Conservation (phyloP, 805 yeast genomes). For the Saturnispora kantuleensis region DNA sequence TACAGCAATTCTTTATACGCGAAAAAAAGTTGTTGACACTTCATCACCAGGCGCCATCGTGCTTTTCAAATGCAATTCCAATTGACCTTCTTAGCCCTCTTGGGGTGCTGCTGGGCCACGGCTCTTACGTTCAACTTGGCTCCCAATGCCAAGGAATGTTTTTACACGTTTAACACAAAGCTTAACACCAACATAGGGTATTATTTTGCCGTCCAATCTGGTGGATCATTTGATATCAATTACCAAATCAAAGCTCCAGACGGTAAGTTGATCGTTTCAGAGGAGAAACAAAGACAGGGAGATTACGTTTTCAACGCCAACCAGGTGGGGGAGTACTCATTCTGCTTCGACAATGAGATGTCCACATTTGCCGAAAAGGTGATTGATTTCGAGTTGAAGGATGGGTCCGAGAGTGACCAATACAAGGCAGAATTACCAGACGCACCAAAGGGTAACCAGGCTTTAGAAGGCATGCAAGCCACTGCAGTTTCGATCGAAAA, state of each 20-base stretch:
- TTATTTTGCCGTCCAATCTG: conserved; percentile 76
- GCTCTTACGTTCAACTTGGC: conserved; percentile 67
- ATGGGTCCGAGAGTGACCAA: conserved; percentile 27
- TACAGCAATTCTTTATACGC: too few relatives aligned
- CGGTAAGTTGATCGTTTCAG: conserved; percentile 41
- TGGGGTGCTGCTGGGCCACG: conserved; percentile 23
- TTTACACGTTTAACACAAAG: conserved; percentile 54
- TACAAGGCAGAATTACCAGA: conserved; percentile 57
- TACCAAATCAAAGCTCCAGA: conserved; percentile 53
- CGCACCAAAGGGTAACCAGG: conserved; percentile 43
- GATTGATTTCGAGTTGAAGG: conserved; percentile 70
- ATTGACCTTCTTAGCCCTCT: not conserved
- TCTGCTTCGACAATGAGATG: conserved; percentile 78
- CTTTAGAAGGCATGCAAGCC: conserved; percentile 44
- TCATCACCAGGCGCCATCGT: too few relatives aligned
- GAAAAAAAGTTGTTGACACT: too few relatives aligned
- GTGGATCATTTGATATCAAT: conserved; percentile 74
- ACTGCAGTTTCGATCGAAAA: conserved; percentile 50
- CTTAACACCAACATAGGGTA: conserved; percentile 55
- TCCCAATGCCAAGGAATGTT: conserved; percentile 70
- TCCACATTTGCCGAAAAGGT: conserved; percentile 74
- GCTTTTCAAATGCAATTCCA: too few relatives aligned
- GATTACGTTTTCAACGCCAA: conserved; percentile 66
- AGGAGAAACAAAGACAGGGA: conserved; percentile 63
- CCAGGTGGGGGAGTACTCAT: conserved; percentile 68